A percentile compares a stretch with the other conserved stretches of the same genome.
Evolutionary conservation across 148 eudicot species (phyloP).

Genomic region (Pouteria glomerata): DNA sequence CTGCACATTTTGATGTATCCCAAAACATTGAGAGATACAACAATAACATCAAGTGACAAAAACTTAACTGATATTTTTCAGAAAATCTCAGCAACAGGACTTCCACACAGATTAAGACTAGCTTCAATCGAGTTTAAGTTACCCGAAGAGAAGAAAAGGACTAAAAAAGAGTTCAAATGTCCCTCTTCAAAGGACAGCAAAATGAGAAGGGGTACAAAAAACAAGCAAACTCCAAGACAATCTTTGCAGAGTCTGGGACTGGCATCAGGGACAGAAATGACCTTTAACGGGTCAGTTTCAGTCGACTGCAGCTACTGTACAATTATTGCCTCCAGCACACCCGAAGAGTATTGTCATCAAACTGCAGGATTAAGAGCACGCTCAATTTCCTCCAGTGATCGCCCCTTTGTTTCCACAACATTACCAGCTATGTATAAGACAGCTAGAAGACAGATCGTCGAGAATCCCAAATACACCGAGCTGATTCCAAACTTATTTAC

Average conservation of each 20-base stretch:
- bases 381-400: constrained; percentile 90
- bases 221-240: not conserved
- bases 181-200: too few species aligned
- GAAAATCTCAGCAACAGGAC: not conserved
- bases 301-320: too few species aligned
- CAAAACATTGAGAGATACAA: too few species aligned
- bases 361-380: constrained; percentile 61
- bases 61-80: not conserved
- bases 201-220: too few species aligned
- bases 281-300: too few species aligned
- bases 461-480: constrained; percentile 83
- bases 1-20: too few species aligned
- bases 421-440: constrained; percentile 69
- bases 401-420: constrained; percentile 97
- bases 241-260: not conserved
- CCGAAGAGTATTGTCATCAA: constrained; percentile 23
- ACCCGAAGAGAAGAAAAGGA: not conserved
- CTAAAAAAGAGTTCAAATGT: too few species aligned
- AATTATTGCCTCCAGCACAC: too few species aligned
- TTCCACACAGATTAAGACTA: not conserved
- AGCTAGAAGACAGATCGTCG: constrained; percentile 66
- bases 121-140: not conserved
- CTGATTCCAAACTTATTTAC: constrained; percentile 90
- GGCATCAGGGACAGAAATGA: not conserved
- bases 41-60: not conserved